phyloP scores from a whole-genome alignment of 192 early-diverging fungal species.

The Linnemannia elongata region DNA sequence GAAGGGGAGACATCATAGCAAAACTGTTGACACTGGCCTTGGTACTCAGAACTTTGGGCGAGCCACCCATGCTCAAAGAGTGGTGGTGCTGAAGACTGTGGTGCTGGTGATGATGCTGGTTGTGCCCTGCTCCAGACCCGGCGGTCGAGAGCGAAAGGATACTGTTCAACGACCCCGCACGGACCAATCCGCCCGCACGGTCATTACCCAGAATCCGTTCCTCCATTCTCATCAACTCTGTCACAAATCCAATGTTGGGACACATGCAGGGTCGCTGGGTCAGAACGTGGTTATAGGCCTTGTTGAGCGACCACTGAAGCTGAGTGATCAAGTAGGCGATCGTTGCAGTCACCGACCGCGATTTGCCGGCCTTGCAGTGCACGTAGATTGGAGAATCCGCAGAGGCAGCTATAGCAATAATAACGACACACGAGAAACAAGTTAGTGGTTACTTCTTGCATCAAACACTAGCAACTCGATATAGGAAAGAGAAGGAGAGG shows the following conservation, averaged over 20 bases:
- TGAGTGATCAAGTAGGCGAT: conserved; percentile 76
- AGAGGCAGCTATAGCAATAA: conserved; percentile 34
- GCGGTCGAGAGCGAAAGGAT: conserved; percentile 45
- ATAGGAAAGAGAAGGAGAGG: neutral
- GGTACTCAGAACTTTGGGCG: conserved; percentile 29
- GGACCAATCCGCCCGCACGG: conserved; percentile 17
- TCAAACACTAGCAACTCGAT: neutral
- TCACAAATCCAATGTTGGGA: conserved; percentile 85
- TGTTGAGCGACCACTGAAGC: conserved; percentile 72
- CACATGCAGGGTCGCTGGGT: conserved; percentile 71
- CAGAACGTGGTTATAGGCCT: conserved; percentile 76
- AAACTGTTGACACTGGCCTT: conserved; percentile 42
- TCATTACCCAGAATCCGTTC: conserved; percentile 66
- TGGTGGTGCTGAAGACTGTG: conserved; percentile 35
- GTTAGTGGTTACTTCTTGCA: neutral
- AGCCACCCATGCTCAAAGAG: conserved; percentile 16
- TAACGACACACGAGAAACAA: neutral
- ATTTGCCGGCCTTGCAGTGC: conserved; percentile 84
- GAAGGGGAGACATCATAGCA: conserved; percentile 8
- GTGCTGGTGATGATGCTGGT: conserved; percentile 32
- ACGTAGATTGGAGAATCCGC: conserved; percentile 72
- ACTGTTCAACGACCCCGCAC: conserved; percentile 46
- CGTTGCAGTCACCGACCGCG: conserved; percentile 78
- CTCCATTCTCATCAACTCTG: conserved; percentile 77
- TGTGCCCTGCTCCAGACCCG: conserved; percentile 2